Evolutionary conservation across 139 green algal species (phyloP).

Genomic region (Edaphochlamys debaryana): DNA sequence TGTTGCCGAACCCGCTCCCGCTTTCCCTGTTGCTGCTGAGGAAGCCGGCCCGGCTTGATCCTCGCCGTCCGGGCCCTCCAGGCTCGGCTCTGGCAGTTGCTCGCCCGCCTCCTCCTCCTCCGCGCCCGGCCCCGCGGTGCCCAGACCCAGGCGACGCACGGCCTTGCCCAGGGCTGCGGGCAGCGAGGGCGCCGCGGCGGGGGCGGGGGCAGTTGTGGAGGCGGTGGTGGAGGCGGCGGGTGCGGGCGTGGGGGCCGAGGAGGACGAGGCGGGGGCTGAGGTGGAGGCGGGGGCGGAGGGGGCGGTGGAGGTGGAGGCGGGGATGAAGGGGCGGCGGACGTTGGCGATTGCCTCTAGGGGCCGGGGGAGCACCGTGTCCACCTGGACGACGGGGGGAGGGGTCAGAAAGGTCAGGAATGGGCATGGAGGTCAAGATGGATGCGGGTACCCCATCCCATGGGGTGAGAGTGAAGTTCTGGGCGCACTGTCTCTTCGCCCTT

Average conservation of each 20-base stretch:
- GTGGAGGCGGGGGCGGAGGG: no score
- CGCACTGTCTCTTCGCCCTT: no score
- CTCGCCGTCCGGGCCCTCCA: no score
- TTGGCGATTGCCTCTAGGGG: neutral
- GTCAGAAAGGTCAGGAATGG: no score
- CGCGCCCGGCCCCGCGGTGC: slow-evolving; percentile 2
- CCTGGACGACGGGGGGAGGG: neutral
- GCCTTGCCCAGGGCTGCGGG: neutral
- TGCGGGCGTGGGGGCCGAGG: neutral
- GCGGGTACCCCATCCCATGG: no score
- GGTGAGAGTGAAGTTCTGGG: neutral
- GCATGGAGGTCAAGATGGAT: no score
- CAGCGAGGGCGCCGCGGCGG: neutral
- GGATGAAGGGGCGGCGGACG: neutral
- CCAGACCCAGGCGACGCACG: slow-evolving; percentile 25
- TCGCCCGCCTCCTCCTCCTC: slow-evolving; percentile 32
- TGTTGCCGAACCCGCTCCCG: no score
- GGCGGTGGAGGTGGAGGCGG: no score
- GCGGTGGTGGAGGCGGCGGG: neutral
- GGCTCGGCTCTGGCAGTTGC: slow-evolving; percentile 24
- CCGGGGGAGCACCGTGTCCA: slow-evolving; percentile 18
- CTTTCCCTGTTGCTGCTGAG: no score
- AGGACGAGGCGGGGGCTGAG: no score
- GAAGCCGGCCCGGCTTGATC: no score
- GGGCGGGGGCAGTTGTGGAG: neutral